Conservation (phyloP, 2,329 filamentous ascomycete genomes). For the Cordyceps militaris region DNA sequence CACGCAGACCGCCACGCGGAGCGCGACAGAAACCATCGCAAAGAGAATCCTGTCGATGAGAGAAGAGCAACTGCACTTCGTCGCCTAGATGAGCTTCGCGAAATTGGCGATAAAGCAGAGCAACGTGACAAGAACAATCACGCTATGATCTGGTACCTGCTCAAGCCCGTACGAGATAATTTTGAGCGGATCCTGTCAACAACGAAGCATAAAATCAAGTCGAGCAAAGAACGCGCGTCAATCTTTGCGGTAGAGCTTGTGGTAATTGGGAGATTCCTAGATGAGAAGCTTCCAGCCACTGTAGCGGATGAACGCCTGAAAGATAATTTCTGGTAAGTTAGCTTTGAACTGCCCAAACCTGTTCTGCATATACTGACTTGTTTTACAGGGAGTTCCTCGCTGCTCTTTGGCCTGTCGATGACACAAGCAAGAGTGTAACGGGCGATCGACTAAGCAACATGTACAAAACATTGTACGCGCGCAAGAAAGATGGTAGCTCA, state of each 20-base stretch:
- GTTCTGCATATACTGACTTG: background rate
- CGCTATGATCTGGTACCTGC: constrained; percentile 40
- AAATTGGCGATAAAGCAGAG: constrained; percentile 43
- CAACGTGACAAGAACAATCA: constrained; percentile 39
- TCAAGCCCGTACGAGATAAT: constrained; percentile 54
- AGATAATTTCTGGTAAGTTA: constrained; percentile 43
- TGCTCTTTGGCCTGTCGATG: constrained; percentile 40
- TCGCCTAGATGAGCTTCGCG: constrained; percentile 36
- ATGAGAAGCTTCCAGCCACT: constrained; percentile 37
- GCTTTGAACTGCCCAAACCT: background rate
- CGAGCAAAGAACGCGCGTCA: constrained; percentile 53
- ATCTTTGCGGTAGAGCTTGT: constrained; percentile 56
- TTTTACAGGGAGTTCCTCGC: constrained; percentile 37
- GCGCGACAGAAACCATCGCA: constrained; percentile 19
- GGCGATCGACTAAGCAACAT: constrained; percentile 37
- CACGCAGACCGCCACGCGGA: constrained; percentile 15
- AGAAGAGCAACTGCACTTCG: constrained; percentile 34
- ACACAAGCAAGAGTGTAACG: constrained; percentile 37
- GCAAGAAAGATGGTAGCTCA: constrained; percentile 25
- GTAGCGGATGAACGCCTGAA: constrained; percentile 36
- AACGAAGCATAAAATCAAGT: constrained; percentile 55
- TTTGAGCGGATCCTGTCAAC: constrained; percentile 53
- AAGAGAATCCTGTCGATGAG: constrained; percentile 31
- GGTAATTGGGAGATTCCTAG: constrained; percentile 56
- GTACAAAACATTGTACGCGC: constrained; percentile 34